Evolutionary conservation across 129 eudicot genomes (phyloP).

Genomic region (Lactuca sativa): DNA sequence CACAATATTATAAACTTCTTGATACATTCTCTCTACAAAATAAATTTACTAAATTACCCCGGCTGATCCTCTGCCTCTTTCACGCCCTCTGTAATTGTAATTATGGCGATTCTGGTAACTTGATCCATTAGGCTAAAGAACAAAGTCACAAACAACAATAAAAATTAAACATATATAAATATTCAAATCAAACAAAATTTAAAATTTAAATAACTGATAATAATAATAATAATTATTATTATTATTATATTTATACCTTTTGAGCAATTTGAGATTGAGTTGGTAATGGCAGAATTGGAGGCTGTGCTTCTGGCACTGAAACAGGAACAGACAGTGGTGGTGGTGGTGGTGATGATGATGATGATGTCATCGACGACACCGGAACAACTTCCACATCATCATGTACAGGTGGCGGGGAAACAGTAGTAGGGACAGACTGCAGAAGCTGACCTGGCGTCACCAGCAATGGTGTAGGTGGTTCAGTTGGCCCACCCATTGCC

Average conservation of each 20-base stretch:
- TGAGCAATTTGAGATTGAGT: slow-evolving; percentile 40
- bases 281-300: slow-evolving; percentile 86
- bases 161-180: background rate
- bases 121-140: slow-evolving; percentile 64
- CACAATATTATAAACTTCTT: too few species aligned
- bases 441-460: slow-evolving; percentile 84
- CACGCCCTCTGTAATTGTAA: slow-evolving; percentile 75
- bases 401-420: slow-evolving; percentile 36
- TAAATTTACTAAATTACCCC: slow-evolving; percentile 44
- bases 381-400: slow-evolving; percentile 74
- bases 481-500: slow-evolving; percentile 17
- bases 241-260: slow-evolving; percentile 39
- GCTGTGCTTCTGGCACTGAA: slow-evolving; percentile 58
- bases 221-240: background rate
- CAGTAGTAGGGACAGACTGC: slow-evolving; percentile 46
- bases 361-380: slow-evolving; percentile 26
- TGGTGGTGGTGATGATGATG: slow-evolving; percentile 32
- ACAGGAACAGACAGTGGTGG: slow-evolving; percentile 34
- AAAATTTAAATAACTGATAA: background rate
- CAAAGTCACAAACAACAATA: background rate
- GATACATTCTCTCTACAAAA: too few species aligned
- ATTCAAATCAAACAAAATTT: slow-evolving; percentile 8
- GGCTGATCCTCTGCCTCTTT: slow-evolving; percentile 91
- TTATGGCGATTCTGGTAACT: slow-evolving; percentile 45
- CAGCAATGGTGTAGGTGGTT: slow-evolving; percentile 52